phyloP scores from a whole-genome alignment of 495 filamentous ascomycete genomes.

The Glarea lozoyensis region DNA sequence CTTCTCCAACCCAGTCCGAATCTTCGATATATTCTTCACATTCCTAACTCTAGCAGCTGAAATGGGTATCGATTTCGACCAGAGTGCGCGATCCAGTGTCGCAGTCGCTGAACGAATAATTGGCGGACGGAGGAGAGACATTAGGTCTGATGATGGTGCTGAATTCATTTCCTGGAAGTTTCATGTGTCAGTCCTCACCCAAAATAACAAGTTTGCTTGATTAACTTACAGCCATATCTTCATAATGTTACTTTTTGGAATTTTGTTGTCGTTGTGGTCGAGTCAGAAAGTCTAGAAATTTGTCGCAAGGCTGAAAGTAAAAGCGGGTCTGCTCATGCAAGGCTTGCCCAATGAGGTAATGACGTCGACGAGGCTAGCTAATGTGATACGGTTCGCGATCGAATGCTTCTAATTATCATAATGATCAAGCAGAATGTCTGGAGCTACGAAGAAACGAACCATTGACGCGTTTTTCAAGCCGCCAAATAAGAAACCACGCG shows the following conservation, averaged over 20 bases:
- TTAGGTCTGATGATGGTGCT: slow-evolving; percentile 3
- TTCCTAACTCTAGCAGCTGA: slow-evolving; percentile 74
- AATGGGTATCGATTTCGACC: slow-evolving; percentile 62
- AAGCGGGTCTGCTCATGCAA: neutral
- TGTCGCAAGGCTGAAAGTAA: slow-evolving; percentile 8
- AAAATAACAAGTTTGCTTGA: neutral
- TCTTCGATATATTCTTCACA: slow-evolving; percentile 56
- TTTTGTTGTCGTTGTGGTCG: neutral
- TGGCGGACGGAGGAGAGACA: slow-evolving; percentile 59
- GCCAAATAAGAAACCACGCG: slow-evolving; percentile 26
- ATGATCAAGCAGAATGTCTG: slow-evolving; percentile 13
- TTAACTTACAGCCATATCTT: slow-evolving; percentile 12
- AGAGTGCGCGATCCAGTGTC: slow-evolving; percentile 81
- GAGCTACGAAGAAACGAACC: slow-evolving; percentile 35
- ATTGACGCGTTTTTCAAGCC: slow-evolving; percentile 44
- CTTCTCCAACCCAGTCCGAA: slow-evolving; percentile 48
- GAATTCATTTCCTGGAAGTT: slow-evolving; percentile 6
- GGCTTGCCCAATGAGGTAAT: neutral
- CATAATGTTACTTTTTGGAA: slow-evolving; percentile 7
- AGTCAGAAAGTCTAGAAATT: slow-evolving; percentile 8
- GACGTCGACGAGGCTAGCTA: slow-evolving; percentile 1
- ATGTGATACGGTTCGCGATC: too few relatives aligned
- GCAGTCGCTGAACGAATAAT: slow-evolving; percentile 59
- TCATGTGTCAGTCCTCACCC: neutral
- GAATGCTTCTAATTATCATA: too few relatives aligned